Base-by-base conservation (phyloP, 345 rosid genomes). In the Ailanthus altissimus region DNA sequence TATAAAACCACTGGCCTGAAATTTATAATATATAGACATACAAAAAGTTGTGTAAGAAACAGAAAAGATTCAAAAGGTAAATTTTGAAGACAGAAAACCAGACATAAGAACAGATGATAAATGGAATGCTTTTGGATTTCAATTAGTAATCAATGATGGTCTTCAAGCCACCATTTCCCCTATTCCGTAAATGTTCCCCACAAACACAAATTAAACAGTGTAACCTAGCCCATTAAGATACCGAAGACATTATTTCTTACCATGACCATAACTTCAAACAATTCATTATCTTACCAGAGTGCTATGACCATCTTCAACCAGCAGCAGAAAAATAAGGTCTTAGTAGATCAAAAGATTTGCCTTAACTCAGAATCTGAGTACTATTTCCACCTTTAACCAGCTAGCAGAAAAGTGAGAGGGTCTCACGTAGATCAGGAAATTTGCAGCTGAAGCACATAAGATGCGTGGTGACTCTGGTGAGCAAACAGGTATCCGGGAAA, bases 381-480 rank as follows among this genome's bases (percentile, higher is more conserved):
- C 23, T 62, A 47, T 25, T 46, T 20, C 59, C 18, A 28, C 38
- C 53, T 65, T 21, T 36, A 74, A 65, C 45, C 77, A 18, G 57
- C 51, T 26, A 60, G 46, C 67, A 47, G 42, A 63, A 45, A 50
- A 51, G 23, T 56, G 25, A 40, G 26, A 40, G 58, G 54, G 59
- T 74, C 62, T 26, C 56, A 50, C 10, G 72, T 73, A 66, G 76
- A 68, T 54, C 49, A n/a, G 69, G 50, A 46, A 60, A 50, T 38
- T 70, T 54, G 72, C n/a, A 12, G 73, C 67, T 2, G 73, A 76
- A n/a, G 68, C 45, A 53, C 47, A 54, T 13, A 38, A 50, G 71
- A 50, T 14, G 42, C 36, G 59, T 53, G 45, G 81, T 32, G 38
- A 32, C 38, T 32, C 38, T 32, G 38, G 25, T 9, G 53, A 13